phyloP scores from a whole-genome alignment of 1,139 yeast genomes.

The Suhomyces yuchorum region DNA sequence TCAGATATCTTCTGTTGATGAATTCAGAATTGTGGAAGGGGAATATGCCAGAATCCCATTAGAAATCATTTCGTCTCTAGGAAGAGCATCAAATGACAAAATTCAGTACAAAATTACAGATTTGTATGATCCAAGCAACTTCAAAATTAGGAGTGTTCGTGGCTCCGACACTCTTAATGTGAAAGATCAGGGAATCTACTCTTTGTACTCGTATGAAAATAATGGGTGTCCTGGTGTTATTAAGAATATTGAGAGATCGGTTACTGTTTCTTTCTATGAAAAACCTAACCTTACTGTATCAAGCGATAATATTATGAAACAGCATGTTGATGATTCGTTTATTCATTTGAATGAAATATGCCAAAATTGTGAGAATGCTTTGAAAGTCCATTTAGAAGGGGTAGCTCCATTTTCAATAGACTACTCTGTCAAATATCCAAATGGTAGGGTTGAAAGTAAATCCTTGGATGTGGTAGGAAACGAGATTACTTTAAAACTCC shows the following conservation, averaged over 20 bases:
- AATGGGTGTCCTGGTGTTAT: constrained; percentile 71
- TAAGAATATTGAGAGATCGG: constrained; percentile 26
- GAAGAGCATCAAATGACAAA: constrained; percentile 27
- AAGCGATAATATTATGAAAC: constrained; percentile 23
- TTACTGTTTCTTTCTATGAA: constrained; percentile 52
- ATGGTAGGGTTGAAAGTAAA: constrained; percentile 45
- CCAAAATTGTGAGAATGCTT: constrained; percentile 31
- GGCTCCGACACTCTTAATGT: constrained; percentile 46
- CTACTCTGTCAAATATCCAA: constrained; percentile 66
- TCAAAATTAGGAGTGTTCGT: constrained; percentile 23
- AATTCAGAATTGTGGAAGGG: constrained; percentile 59
- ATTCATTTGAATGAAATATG: constrained; percentile 38
- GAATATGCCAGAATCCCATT: constrained; percentile 60
- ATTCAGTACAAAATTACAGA: constrained; percentile 29
- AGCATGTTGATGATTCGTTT: constrained; percentile 19
- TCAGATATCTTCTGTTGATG: constrained; percentile 9
- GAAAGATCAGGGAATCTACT: constrained; percentile 62
- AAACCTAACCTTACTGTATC: constrained; percentile 53
- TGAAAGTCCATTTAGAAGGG: constrained; percentile 47
- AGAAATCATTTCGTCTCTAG: constrained; percentile 36
- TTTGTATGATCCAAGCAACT: constrained; percentile 26
- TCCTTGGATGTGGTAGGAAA: constrained; percentile 35
- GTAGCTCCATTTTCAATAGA: constrained; percentile 72
- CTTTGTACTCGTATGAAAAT: constrained; percentile 58
- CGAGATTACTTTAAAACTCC: constrained; percentile 32